phyloP scores from a whole-genome alignment of 805 yeast species.

The Metschnikowia peoriensis region DNA sequence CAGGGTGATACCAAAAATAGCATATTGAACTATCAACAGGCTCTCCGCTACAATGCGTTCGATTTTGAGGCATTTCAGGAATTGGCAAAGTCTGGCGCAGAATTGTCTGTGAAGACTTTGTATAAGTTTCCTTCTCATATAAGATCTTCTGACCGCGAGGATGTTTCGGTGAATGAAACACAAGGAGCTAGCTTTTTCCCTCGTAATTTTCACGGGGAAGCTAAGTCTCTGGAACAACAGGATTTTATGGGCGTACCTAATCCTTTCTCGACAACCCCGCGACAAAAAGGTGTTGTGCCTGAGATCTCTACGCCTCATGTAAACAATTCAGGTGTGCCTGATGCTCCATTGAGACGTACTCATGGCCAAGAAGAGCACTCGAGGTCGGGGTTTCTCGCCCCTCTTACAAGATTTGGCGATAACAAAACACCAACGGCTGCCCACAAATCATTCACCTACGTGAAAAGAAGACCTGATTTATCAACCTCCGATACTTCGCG shows the following conservation, averaged over 20 bases:
- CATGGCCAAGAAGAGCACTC: constrained; percentile 13
- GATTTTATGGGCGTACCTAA: constrained; percentile 14
- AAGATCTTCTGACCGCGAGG: neutral
- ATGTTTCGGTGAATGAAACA: neutral
- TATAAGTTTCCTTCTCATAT: constrained; percentile 31
- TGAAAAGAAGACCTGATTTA: constrained; percentile 14
- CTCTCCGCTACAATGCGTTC: constrained; percentile 72
- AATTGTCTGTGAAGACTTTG: constrained; percentile 57
- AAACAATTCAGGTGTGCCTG: constrained; percentile 28
- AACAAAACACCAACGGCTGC: constrained; percentile 15
- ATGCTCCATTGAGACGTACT: constrained; percentile 35
- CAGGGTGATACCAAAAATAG: constrained; percentile 64
- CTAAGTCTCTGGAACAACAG: constrained; percentile 5
- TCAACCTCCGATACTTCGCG: constrained; percentile 9
- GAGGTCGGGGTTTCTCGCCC: constrained; percentile 7
- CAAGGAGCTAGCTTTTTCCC: constrained; percentile 6
- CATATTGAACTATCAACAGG: constrained; percentile 62
- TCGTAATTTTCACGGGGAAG: constrained; percentile 4
- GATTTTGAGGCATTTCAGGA: constrained; percentile 85
- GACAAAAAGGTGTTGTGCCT: constrained; percentile 7
- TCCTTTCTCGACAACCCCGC: constrained; percentile 36
- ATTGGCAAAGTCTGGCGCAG: constrained; percentile 68
- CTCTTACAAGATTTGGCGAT: constrained; percentile 11
- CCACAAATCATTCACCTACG: constrained; percentile 12
- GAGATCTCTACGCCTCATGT: constrained; percentile 20